Percentiles rank a stretch among this genome's conserved stretches.
phyloP scores from a whole-genome alignment of 148 eudicot species.

The Cornus suecica region DNA sequence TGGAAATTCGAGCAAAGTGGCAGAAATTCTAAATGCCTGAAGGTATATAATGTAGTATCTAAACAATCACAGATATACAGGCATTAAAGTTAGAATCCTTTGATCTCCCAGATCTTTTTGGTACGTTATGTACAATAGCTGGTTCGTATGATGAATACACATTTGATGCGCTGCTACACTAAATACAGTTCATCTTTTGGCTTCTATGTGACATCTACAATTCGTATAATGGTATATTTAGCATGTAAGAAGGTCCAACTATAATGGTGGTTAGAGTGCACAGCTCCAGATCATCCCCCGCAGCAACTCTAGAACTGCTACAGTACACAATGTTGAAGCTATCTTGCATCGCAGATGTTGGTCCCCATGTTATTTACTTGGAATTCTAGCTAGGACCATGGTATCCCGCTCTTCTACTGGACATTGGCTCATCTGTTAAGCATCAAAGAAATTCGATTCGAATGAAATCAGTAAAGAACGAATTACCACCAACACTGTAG shows the following conservation, averaged over 20 bases:
- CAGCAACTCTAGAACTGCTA: not conserved
- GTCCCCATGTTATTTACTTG: not conserved
- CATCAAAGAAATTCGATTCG: constrained; percentile 9
- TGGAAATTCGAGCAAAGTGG: no score
- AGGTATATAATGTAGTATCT: not conserved
- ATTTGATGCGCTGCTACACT: constrained; percentile 3
- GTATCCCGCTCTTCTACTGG: constrained; percentile 20
- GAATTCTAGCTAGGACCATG: constrained; percentile 6
- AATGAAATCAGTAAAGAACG: not conserved
- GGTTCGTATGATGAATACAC: not conserved
- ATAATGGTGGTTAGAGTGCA: not conserved
- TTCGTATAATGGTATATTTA: not conserved
- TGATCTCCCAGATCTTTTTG: not conserved
- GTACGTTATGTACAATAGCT: constrained; percentile 5
- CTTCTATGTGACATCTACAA: not conserved
- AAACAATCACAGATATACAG: not conserved
- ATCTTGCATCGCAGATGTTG: not conserved
- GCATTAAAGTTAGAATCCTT: not conserved
- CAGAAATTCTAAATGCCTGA: not conserved
- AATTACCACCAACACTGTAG: no score
- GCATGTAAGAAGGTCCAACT: not conserved
- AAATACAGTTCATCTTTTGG: not conserved
- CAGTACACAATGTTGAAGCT: not conserved
- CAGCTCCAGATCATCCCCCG: not conserved
- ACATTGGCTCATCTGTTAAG: constrained; percentile 16